phyloP scores from a whole-genome alignment of 345 rosid species.

The Citrus mangshanensis region DNA sequence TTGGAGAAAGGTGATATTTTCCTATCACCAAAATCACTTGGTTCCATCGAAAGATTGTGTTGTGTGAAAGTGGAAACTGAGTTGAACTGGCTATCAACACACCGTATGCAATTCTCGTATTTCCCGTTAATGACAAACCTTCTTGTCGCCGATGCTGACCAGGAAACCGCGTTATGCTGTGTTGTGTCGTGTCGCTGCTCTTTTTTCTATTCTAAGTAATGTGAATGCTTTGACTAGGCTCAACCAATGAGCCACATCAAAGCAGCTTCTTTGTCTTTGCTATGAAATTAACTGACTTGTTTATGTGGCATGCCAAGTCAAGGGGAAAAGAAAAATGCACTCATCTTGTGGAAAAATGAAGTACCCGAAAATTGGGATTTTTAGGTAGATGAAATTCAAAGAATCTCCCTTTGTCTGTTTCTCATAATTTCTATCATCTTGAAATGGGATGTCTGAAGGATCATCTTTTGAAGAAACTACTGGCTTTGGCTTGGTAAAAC shows the following conservation, averaged over 20 bases:
- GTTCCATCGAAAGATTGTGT: neutral
- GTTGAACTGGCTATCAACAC: too few relatives aligned
- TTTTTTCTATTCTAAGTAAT: neutral
- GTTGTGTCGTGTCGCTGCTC: neutral
- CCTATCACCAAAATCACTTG: too few relatives aligned
- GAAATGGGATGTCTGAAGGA: neutral
- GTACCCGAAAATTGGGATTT: neutral
- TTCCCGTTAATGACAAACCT: too few relatives aligned
- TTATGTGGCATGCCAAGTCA: neutral
- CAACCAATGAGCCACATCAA: neutral
- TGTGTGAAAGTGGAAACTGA: neutral
- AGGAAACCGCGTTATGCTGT: too few relatives aligned
- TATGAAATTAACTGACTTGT: neutral
- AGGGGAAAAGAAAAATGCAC: neutral
- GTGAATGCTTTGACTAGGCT: constrained; percentile 9
- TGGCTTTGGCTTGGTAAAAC: neutral
- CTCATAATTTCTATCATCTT: neutral
- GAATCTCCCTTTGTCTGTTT: too few relatives aligned
- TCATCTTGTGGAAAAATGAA: too few relatives aligned
- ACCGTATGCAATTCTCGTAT: too few relatives aligned
- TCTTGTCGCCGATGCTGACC: constrained; percentile 2
- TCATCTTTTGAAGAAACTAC: too few relatives aligned
- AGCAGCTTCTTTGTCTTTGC: constrained; percentile 1
- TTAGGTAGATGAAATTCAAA: neutral
- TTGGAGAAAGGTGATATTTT: too few relatives aligned